Conservation (phyloP, 257 asterid genomes). For the Perilla frutescens region DNA sequence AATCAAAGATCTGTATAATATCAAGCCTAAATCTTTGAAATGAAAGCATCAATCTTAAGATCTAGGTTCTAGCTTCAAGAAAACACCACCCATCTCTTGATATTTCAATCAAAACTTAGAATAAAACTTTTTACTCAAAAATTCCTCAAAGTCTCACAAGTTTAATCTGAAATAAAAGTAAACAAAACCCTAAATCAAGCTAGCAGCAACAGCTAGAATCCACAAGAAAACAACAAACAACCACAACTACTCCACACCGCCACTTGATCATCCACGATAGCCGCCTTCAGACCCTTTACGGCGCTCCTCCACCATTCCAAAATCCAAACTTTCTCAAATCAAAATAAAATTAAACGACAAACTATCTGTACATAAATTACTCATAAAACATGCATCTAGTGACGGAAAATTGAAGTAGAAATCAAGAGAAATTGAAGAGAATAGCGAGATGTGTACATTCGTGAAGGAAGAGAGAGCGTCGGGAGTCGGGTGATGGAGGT, state of each 20-base stretch:
- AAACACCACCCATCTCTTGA: background rate
- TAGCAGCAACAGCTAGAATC: background rate
- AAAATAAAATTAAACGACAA: background rate
- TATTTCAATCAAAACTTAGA: background rate
- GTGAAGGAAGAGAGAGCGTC: background rate
- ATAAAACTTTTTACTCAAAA: background rate
- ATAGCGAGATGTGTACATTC: background rate
- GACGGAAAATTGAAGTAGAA: background rate
- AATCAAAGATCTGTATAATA: background rate
- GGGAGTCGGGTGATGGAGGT: background rate
- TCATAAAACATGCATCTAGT: background rate
- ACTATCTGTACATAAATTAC: background rate
- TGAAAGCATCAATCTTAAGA: background rate
- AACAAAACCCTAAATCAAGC: background rate
- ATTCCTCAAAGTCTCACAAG: background rate
- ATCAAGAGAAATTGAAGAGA: conserved; percentile 4
- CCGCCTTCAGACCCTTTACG: background rate
- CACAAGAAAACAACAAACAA: background rate
- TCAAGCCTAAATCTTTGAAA: background rate
- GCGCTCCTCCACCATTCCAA: conserved; percentile 11
- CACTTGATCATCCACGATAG: background rate
- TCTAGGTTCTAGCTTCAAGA: background rate
- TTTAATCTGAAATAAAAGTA: background rate
- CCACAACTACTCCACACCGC: background rate
- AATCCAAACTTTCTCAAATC: conserved; percentile 2